Evolutionary conservation across 2,329 filamentous ascomycete genomes (phyloP), one percentile per base, ranked within the genome.

Genomic region (Alternaria arbusti): DNA sequence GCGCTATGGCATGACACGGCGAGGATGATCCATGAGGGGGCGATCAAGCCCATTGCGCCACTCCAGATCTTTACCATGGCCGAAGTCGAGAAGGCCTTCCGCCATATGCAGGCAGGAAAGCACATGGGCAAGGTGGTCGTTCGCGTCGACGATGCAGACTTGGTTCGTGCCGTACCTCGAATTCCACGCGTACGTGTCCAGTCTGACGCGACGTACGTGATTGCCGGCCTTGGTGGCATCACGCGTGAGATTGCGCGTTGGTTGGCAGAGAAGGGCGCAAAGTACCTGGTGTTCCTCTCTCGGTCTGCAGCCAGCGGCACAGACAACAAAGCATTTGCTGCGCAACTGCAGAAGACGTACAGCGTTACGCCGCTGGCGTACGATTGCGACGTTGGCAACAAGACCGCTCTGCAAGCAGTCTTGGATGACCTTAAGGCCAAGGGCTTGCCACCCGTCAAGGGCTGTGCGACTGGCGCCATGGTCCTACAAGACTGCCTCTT

Each of bases 111-210:
- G 64, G 30, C 46, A 15, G 78, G 80, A 0, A 76, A 76, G 25
- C 78, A 81, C 45, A 77, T 75, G 9, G 81, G 82, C 6, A 83
- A 83, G 66, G 66, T 82, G 1, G 76, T 83, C 11, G 67, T 83
- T 12, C 63, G 68, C 12, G 52, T 57, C n/a, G 65, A 64, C 43
- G 60, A 57, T n/a, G 56, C 47, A 12, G 59, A 67, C 80, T 15
- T 60, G 63, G 47, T 49, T 12, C 54, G 49, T 23, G 56, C 51
- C 15, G 32, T 60, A 20, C 59, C 43, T 40, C 59, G 50, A 15
- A 11, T 54, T n/a, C 49, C 54, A 5, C 49, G 51, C 9, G 26
- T 55, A 5, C 28, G 43, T 9, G 59, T 71, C 11, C 47, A 61
- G 12, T 28, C 28, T 22, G 57, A 74, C 15, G 67, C 67, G 1